phyloP scores from a whole-genome alignment of 148 eudicot species.

The Amaranthus cruentus region DNA sequence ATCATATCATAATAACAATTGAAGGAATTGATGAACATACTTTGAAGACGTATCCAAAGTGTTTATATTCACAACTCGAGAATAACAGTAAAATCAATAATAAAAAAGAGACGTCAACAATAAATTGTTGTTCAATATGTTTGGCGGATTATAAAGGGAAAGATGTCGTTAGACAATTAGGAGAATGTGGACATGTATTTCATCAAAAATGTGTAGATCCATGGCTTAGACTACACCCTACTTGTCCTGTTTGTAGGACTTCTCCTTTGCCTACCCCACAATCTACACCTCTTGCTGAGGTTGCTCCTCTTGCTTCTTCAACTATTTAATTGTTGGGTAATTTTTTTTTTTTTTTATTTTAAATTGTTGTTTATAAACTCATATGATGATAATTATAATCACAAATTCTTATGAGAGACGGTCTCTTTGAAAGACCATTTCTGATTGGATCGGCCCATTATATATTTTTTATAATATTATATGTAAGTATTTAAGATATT shows the following conservation, averaged over 20 bases:
- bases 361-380: neutral
- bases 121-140: conserved; percentile 69
- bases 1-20: conserved; percentile 8
- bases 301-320: conserved; percentile 47
- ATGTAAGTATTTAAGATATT: too few species aligned
- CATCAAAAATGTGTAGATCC: conserved; percentile 85
- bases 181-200: conserved; percentile 74
- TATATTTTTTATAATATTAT: too few species aligned
- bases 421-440: too few species aligned
- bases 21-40: conserved; percentile 71
- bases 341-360: neutral
- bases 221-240: conserved; percentile 71
- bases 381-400: too few species aligned
- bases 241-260: conserved; percentile 83
- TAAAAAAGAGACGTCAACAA: conserved; percentile 5
- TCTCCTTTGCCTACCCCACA: conserved; percentile 81
- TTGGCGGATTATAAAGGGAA: conserved; percentile 60
- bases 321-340: neutral
- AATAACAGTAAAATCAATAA: neutral
- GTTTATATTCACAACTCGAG: conserved; percentile 40
- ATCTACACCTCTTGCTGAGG: conserved; percentile 75
- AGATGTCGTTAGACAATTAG: conserved; percentile 57
- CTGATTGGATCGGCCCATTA: too few species aligned
- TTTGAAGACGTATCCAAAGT: conserved; percentile 58
- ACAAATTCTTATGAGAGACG: too few species aligned